Conservation (phyloP, 2,329 filamentous ascomycete genomes). For the Lizonia empirigonia region DNA sequence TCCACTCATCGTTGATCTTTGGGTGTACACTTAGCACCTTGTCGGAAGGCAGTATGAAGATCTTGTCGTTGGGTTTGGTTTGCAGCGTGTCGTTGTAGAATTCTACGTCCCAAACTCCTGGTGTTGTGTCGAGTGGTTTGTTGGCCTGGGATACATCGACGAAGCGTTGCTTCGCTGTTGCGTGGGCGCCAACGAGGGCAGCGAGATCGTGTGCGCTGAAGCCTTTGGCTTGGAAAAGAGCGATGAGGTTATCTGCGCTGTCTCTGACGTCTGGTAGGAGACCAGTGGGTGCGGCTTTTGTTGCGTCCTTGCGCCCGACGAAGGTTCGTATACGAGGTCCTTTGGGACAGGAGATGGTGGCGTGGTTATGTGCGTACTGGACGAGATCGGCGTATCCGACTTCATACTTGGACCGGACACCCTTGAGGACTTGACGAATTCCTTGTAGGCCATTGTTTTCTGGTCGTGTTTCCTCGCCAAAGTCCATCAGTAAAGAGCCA, state of each 20-base stretch:
- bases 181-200: conserved; percentile 62
- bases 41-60: conserved; percentile 40
- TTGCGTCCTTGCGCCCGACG: conserved; percentile 56
- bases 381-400: conserved; percentile 62
- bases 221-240: conserved; percentile 58
- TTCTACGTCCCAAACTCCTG: conserved; percentile 57
- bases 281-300: conserved; percentile 49
- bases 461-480: conserved; percentile 43
- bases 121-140: conserved; percentile 56
- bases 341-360: conserved; percentile 57
- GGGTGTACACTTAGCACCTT: conserved; percentile 34
- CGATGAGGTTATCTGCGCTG: conserved; percentile 52
- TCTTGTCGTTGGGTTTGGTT: conserved; percentile 23
- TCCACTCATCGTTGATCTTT: conserved; percentile 35
- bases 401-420: conserved; percentile 50
- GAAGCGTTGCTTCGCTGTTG: conserved; percentile 55
- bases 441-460: conserved; percentile 55
- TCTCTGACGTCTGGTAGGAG: conserved; percentile 54
- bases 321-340: conserved; percentile 59
- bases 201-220: conserved; percentile 58
- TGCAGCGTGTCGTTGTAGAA: conserved; percentile 54
- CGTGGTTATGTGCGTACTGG: conserved; percentile 56
- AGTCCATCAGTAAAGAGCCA: conserved; percentile 49
- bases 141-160: conserved; percentile 48
- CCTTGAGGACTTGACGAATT: conserved; percentile 48